phyloP scores from a whole-genome alignment of 2,329 filamentous ascomycete genomes.

The Fusarium albosuccineum region DNA sequence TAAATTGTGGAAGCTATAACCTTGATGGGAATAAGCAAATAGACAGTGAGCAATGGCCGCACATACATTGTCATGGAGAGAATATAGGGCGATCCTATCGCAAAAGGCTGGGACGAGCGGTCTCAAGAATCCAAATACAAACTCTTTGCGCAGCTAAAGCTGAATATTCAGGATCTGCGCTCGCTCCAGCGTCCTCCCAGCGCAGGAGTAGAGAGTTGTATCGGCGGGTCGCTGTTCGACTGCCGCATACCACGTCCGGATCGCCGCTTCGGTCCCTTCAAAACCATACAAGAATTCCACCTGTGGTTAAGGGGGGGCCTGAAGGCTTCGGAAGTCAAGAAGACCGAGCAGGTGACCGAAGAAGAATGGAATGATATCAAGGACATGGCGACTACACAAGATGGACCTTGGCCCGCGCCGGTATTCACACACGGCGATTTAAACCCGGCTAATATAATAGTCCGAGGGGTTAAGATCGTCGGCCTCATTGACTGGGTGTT shows the following conservation, averaged over 20 bases:
- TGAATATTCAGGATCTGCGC: constrained; percentile 45
- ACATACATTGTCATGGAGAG: too few relatives aligned
- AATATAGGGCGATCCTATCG: too few relatives aligned
- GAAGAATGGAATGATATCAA: constrained; percentile 46
- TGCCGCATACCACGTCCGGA: constrained; percentile 37
- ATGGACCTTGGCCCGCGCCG: constrained; percentile 50
- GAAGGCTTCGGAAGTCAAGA: constrained; percentile 32
- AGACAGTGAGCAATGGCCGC: too few relatives aligned
- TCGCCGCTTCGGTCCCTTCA: constrained; percentile 49
- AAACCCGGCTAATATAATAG: constrained; percentile 59
- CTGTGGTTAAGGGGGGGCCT: constrained; percentile 46
- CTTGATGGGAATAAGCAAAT: too few relatives aligned
- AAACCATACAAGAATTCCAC: constrained; percentile 51
- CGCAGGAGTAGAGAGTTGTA: constrained; percentile 38
- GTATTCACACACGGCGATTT: constrained; percentile 64
- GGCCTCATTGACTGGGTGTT: constrained; percentile 58
- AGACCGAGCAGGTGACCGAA: constrained; percentile 22
- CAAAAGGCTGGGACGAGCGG: too few relatives aligned
- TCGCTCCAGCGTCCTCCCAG: constrained; percentile 32
- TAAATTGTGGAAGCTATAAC: too few relatives aligned
- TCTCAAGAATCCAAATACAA: not conserved
- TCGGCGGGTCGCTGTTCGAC: constrained; percentile 46
- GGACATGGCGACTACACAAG: constrained; percentile 52
- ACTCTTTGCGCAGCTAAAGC: not conserved
- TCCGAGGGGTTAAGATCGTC: constrained; percentile 55